Conservation (phyloP, 2,329 filamentous ascomycete species). For the Akanthomyces muscarius region DNA sequence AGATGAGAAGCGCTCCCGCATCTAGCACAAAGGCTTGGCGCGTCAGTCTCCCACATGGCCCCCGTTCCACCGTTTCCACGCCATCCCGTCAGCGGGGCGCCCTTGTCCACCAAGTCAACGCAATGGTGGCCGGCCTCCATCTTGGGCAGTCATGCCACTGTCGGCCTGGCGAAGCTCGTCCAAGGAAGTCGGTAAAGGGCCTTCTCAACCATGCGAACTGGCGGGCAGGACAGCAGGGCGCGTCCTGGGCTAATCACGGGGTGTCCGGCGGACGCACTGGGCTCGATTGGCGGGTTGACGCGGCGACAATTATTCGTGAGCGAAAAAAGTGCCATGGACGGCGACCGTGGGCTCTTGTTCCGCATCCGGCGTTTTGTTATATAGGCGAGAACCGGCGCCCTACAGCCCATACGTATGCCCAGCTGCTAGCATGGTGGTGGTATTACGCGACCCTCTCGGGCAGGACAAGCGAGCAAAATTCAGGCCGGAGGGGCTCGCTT, state of each 20-base stretch:
- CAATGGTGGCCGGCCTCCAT: conserved; percentile 11
- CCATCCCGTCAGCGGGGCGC: conserved; percentile 11
- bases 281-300: not conserved
- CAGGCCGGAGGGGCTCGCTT: not conserved
- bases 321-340: not conserved
- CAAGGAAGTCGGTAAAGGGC: not conserved
- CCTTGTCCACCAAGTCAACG: conserved; percentile 14
- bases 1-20: conserved; percentile 11
- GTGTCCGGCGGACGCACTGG: conserved; percentile 1
- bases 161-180: not conserved
- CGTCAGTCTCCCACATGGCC: not conserved
- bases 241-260: conserved; percentile 8
- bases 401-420: not conserved
- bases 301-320: not conserved
- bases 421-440: conserved; percentile 7
- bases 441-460: conserved; percentile 1
- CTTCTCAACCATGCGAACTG: conserved; percentile 6
- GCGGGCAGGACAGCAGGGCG: conserved; percentile 6
- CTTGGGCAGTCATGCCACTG: conserved; percentile 13
- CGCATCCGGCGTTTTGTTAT: not conserved
- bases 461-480: conserved; percentile 3
- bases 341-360: not conserved
- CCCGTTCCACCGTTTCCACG: conserved; percentile 5
- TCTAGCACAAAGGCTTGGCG: conserved; percentile 6
- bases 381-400: not conserved